A percentile compares a stretch with the other conserved stretches of the same genome.
phyloP scores from a whole-genome alignment of 345 rosid species.

The rapeseed (Brassica napus) region Da-Ae NC_063443.1:4145001-4145500 shows the following conservation, averaged over 20 bases:
- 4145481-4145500: not conserved
- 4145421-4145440: no score
- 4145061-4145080: slow-evolving; percentile 33
- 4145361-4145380: no score
- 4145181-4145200: slow-evolving; percentile 1
- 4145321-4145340: not conserved
- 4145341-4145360: not conserved
- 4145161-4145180: slow-evolving; percentile 4
- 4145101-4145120: not conserved
- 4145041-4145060: slow-evolving; percentile 94
- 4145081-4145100: not conserved
- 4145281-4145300: not conserved
- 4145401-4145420: no score
- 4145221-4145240: not conserved
- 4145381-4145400: no score
- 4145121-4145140: not conserved
- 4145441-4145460: no score
- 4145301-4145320: not conserved
- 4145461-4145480: not conserved
- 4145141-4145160: slow-evolving; percentile 19
- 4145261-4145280: not conserved
- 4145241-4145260: not conserved
- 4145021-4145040: slow-evolving; percentile 79
- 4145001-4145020: slow-evolving; percentile 76
- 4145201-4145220: not conserved